Evolutionary conservation across 140 eudicot genomes (phyloP), one percentile per base, ranked within the genome.

Genomic region (Anethum foeniculum): DNA sequence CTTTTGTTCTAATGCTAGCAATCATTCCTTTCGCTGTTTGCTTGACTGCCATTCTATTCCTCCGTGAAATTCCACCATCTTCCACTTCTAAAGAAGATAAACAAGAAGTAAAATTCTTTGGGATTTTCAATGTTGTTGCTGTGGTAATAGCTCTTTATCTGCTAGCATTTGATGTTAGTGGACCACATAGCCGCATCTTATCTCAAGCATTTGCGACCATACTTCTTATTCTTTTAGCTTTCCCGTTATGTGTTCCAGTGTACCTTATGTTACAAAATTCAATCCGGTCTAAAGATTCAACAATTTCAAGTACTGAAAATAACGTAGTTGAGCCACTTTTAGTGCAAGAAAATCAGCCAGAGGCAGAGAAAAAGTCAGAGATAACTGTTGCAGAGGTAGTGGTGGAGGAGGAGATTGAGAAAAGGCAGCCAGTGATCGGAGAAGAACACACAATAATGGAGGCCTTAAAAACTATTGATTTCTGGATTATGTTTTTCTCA

Each of bases 391-490:
- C 74, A 68, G 74, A 68, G 74, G 74, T 68, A 16, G 74, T 68
- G 21, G 74, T 13, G 39, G 43, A 68, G n/a, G 74, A 68, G 44
- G 88, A 10, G 83, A 77, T 75, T 68, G 90, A 86, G 77, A 81
- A 79, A 82, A 27, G 46, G 80, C 79, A 71, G 78, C 97, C 97
- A 44, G 90, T 83, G 76, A 81, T 95, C 25, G 99, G 99, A 47
- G 99, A 95, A 80, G 99, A 95, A 13, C 98, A 95, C 82, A 95
- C 98, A 23, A 89, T 95, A 48, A 0, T 87, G 18, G 93, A 95
- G 94, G 92, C 96, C 6, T 28, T 93, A 41, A 85, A 80, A 52
- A 92, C 98, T 0, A 39, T 89, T n/a, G 99, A 95, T 83, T 95
- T 95, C 69, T 95, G 99, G 99, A 87, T 95, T 49, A 86, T 95